Evolutionary conservation across 192 early-diverging fungal species (phyloP).

Genomic region (Gorgonomyces haynaldii): DNA sequence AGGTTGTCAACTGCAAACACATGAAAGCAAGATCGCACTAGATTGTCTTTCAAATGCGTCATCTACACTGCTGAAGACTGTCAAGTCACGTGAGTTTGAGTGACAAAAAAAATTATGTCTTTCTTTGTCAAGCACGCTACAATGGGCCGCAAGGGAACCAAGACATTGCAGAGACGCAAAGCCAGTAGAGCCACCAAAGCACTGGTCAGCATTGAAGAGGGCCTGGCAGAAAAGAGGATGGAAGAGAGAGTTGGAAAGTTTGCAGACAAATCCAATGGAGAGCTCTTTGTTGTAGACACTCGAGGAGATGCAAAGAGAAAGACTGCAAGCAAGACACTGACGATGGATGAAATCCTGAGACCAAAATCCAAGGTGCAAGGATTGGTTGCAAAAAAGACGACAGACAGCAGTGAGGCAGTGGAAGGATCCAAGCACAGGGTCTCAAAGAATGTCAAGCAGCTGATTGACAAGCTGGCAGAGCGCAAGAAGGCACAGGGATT

Average conservation of each 20-base stretch:
- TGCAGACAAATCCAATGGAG: constrained; percentile 44
- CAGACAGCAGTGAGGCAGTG: constrained; percentile 16
- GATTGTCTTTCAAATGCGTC: no score
- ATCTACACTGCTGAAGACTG: no score
- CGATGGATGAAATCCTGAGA: constrained; percentile 75
- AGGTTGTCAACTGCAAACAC: no score
- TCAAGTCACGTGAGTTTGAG: no score
- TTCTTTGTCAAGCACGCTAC: no score
- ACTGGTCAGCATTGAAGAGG: constrained; percentile 80
- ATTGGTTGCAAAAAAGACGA: constrained; percentile 11
- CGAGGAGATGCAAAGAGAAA: constrained; percentile 43
- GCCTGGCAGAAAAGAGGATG: constrained; percentile 44
- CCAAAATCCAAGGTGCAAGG: constrained; percentile 53
- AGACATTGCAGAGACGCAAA: constrained; percentile 45
- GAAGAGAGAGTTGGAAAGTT: constrained; percentile 59
- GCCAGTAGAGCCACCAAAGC: constrained; percentile 81
- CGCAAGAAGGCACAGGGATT: constrained; percentile 21
- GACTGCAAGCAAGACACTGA: constrained; percentile 31
- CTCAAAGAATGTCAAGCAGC: constrained; percentile 26
- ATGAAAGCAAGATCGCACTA: no score
- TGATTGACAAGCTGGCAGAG: constrained; percentile 33
- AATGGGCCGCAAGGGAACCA: no score
- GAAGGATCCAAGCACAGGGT: constrained; percentile 17
- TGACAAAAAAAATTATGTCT: no score
- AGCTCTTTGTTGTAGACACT: constrained; percentile 63